Evolutionary conservation across 2,329 filamentous ascomycete genomes (phyloP).

Genomic region (Penicillium crustosum): DNA sequence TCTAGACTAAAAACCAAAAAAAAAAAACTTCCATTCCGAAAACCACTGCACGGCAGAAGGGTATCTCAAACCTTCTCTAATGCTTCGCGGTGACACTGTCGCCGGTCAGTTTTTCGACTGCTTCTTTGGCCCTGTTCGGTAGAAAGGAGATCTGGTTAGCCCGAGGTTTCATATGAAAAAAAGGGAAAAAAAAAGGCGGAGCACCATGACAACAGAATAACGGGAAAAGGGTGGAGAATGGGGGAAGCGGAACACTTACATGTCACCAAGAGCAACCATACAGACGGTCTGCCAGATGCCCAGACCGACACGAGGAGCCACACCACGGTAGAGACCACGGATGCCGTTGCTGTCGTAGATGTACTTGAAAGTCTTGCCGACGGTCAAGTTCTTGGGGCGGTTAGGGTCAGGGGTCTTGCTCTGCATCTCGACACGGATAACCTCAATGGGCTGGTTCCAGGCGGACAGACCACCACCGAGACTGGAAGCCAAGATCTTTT

Average conservation of each 20-base stretch:
- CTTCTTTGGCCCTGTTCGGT: constrained; percentile 59
- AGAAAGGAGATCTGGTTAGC: constrained; percentile 31
- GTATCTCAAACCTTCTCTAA: constrained; percentile 49
- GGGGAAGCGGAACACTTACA: constrained; percentile 60
- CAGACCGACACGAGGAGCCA: constrained; percentile 88
- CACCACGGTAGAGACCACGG: constrained; percentile 91
- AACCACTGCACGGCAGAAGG: constrained; percentile 33
- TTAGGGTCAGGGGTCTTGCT: constrained; percentile 98
- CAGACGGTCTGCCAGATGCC: constrained; percentile 99
- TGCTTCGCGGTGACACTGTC: constrained; percentile 65
- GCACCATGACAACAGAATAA: neutral
- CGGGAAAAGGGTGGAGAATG: neutral
- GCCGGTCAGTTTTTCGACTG: constrained; percentile 64
- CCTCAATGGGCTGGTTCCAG: constrained; percentile 99
- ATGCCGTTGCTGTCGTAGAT: constrained; percentile 89
- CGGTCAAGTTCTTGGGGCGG: constrained; percentile 98
- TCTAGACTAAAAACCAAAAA: constrained; percentile 4
- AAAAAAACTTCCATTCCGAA: constrained; percentile 7
- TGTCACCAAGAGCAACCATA: constrained; percentile 98
- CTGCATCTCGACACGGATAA: constrained; percentile 99
- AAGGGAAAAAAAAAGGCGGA: neutral
- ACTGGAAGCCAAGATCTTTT: constrained; percentile 86
- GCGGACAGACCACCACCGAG: constrained; percentile 92
- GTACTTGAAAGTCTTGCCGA: constrained; percentile 76
- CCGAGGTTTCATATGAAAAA: constrained; percentile 29